Conservation (phyloP, 108 stramenopile genomes). For the Discostella pseudostelligera region DNA sequence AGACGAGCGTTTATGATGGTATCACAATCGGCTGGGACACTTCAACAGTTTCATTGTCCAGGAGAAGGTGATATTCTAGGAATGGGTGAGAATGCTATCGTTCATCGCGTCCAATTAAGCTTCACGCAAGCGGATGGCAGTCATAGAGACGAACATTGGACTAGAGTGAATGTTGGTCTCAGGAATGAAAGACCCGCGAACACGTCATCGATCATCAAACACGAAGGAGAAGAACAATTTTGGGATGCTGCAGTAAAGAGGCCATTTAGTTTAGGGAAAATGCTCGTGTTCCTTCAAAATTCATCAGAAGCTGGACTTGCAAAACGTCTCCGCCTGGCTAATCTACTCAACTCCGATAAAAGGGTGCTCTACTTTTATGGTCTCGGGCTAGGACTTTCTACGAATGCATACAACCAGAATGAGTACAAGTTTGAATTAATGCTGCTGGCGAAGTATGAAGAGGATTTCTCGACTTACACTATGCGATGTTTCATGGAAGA, state of each 20-base stretch:
- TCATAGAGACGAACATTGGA: constrained; percentile 46
- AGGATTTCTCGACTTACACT: constrained; percentile 69
- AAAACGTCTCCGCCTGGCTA: constrained; percentile 65
- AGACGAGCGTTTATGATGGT: constrained; percentile 74
- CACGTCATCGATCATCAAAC: constrained; percentile 1
- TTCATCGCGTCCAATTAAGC: constrained; percentile 62
- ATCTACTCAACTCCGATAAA: constrained; percentile 62
- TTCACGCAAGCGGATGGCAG: constrained; percentile 36
- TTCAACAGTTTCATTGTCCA: constrained; percentile 63
- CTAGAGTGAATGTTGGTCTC: constrained; percentile 48
- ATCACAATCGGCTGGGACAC: constrained; percentile 54
- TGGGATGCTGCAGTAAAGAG: constrained; percentile 85
- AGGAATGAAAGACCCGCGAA: constrained; percentile 11
- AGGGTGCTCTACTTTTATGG: constrained; percentile 77
- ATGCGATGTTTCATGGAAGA: constrained; percentile 74
- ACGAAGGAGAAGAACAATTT: constrained; percentile 9
- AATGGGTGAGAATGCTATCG: constrained; percentile 80
- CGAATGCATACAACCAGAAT: constrained; percentile 62
- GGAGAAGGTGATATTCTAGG: constrained; percentile 74
- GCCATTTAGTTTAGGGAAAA: constrained; percentile 62
- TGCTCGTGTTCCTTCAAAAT: constrained; percentile 62
- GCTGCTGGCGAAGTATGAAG: constrained; percentile 65
- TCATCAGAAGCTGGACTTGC: constrained; percentile 71
- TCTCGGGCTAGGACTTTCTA: constrained; percentile 63
- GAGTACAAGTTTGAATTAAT: constrained; percentile 73